Base-by-base conservation (phyloP, 805 yeast genomes). In the Pichia sporocuriosa region DNA sequence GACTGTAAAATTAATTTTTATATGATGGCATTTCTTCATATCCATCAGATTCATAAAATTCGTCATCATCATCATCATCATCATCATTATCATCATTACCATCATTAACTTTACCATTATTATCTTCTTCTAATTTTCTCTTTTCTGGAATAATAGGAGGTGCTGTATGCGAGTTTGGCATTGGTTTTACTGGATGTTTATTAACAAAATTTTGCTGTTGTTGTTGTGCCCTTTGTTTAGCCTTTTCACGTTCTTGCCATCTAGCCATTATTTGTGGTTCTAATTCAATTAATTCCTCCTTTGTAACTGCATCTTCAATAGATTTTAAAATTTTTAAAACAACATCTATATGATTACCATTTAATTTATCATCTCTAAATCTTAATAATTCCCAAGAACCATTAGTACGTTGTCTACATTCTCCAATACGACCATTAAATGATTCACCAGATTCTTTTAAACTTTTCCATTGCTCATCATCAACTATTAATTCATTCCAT, bases 351-450 rank as follows among this genome's bases (percentile, higher is more conserved):
- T 87, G 95, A 60, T 93, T 93, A 8, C 95, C 97, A 56, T 84
- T 81, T 15, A 74, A 62, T 57, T 93, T 93, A 62, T 93, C 99
- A 64, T 93, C 96, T 58, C 99, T 73, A 61, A 90, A 93, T 46
- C 99, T 70, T 43, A 90, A 60, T 67, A 85, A 70, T 45, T 77
- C 77, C 98, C 98, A 93, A 35, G 72, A 74, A 3, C 82, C 81
- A 35, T 72, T 70, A 20, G 67, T 65, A 46, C 79, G 83, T 56
- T 79, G 75, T 41, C 83, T 71, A 48, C 93, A 87, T 61, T 93
- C 99, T 2, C 81, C 89, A 24, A 94, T 77, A 47, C 97, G 70
- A 19, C 89, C 95, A 55, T 90, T 86, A 39, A 93, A 70, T 0
- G 97, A 96, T 60, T 90, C 89, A 13, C 75, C 72, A 21, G 81